phyloP scores from a whole-genome alignment of 148 eudicot genomes.

The Spergularia bocconei region DNA sequence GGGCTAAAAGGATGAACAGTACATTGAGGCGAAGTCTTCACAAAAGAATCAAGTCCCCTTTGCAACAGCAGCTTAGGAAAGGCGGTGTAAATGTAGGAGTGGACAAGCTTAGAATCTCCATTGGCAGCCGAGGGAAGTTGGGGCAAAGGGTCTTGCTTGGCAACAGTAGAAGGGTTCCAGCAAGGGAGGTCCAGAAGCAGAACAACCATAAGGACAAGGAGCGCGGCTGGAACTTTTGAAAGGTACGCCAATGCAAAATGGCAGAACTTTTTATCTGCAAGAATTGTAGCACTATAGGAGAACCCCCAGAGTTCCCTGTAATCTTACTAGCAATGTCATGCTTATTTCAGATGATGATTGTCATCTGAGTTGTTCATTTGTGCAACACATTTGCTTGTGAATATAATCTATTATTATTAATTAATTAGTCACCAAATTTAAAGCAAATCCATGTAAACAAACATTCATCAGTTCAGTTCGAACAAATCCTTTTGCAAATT shows the following conservation, averaged over 20 bases:
- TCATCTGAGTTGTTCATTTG: conserved; percentile 4
- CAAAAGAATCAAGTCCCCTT: conserved; percentile 65
- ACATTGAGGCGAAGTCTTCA: conserved; percentile 65
- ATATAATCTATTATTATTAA: not conserved
- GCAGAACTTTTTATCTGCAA: too few species aligned
- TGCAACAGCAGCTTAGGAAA: conserved; percentile 52
- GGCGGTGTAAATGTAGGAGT: conserved; percentile 63
- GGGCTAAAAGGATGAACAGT: conserved; percentile 49
- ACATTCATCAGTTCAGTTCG: too few species aligned
- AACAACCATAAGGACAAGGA: conserved; percentile 64
- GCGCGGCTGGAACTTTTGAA: conserved; percentile 78
- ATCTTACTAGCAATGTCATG: not conserved
- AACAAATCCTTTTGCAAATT: too few species aligned
- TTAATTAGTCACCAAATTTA: not conserved
- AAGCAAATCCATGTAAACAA: too few species aligned
- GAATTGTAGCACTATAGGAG: not conserved
- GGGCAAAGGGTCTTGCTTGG: conserved; percentile 55
- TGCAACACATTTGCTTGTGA: conserved; percentile 7
- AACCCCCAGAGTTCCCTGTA: not conserved
- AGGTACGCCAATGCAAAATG: not conserved
- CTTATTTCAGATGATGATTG: conserved; percentile 6
- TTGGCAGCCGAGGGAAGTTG: conserved; percentile 63
- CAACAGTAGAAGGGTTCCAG: conserved; percentile 37
- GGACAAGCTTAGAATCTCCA: conserved; percentile 84
- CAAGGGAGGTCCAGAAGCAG: conserved; percentile 46